These are phyloP conservation scores for Cardiospermum halicacabum DNA, from an alignment of 345 rosid genomes.

Conservation along the genomic window DNA sequence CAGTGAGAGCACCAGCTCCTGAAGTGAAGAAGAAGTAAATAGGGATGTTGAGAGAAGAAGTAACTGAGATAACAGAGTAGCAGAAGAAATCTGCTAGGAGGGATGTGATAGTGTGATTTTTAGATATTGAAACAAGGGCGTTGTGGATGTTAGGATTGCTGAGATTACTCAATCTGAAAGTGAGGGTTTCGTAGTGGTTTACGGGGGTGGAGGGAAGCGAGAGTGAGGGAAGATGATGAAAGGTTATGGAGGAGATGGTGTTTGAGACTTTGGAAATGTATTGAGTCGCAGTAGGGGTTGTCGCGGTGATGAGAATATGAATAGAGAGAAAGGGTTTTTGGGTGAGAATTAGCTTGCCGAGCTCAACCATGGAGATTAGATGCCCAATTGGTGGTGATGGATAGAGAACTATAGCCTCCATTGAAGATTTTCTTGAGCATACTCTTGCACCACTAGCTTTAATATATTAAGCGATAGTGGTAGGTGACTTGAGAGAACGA, in stretches of 20 bases:
- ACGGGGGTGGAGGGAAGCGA: slow-evolving; percentile 23
- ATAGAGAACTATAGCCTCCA: slow-evolving; percentile 47
- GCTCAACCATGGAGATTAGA: slow-evolving; percentile 69
- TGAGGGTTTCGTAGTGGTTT: slow-evolving; percentile 30
- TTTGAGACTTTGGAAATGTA: slow-evolving; percentile 32
- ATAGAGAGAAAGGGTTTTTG: slow-evolving; percentile 45
- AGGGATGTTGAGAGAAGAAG: slow-evolving; percentile 34
- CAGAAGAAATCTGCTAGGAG: slow-evolving; percentile 49
- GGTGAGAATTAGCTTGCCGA: slow-evolving; percentile 46
- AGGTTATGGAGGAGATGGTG: slow-evolving; percentile 38
- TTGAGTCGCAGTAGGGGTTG: slow-evolving; percentile 33
- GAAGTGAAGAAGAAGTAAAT: slow-evolving; percentile 43
- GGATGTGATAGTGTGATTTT: slow-evolving; percentile 22
- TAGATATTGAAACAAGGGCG: slow-evolving; percentile 33
- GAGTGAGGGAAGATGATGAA: slow-evolving; percentile 39
- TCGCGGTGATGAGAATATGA: slow-evolving; percentile 43
- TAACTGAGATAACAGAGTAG: slow-evolving; percentile 24
- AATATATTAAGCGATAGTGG: too few relatives aligned
- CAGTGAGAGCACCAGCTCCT: slow-evolving; percentile 32
- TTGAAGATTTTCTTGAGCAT: not conserved
- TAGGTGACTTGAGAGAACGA: too few relatives aligned
- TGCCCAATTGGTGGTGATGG: slow-evolving; percentile 72
- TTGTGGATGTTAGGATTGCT: slow-evolving; percentile 38
- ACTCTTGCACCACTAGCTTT: too few relatives aligned
- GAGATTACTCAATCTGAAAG: slow-evolving; percentile 25